These are phyloP conservation scores for Ormosia emarginata DNA, from an alignment of 306 rosid species.

Conservation along the genomic window DNA sequence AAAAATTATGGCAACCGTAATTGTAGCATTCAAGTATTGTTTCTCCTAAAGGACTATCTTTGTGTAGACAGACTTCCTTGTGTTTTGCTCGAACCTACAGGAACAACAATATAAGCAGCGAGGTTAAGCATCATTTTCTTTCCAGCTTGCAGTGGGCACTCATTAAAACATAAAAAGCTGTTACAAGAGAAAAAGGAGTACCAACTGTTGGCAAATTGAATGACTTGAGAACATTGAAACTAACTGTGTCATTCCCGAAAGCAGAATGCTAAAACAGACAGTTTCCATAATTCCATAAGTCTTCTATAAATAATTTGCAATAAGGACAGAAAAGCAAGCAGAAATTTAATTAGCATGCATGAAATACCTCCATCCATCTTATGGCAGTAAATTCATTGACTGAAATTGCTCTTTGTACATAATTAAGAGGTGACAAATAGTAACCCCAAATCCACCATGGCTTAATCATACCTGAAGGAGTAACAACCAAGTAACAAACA, in stretches of 20 bases:
- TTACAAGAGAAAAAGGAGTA: no score
- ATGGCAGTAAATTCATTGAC: constrained; percentile 79
- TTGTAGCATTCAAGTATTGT: no score
- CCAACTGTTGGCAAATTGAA: constrained; percentile 52
- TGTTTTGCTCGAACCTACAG: no score
- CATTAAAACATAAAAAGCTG: no score
- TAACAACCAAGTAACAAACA: constrained; percentile 6
- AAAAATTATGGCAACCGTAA: no score
- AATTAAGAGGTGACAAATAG: constrained; percentile 82
- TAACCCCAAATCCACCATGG: constrained; percentile 90
- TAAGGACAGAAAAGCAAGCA: background rate
- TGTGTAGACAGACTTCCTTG: no score
- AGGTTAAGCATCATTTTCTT: no score
- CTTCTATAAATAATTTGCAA: constrained; percentile 5
- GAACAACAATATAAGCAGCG: no score
- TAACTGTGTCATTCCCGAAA: constrained; percentile 38
- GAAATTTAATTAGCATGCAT: constrained; percentile 9
- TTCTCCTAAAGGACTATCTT: no score
- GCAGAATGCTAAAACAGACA: constrained; percentile 47
- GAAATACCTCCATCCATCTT: constrained; percentile 70
- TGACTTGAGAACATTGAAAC: constrained; percentile 50
- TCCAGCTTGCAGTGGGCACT: no score
- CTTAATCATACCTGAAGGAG: constrained; percentile 59
- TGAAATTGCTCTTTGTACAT: constrained; percentile 72
- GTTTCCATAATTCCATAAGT: constrained; percentile 1